A percentile compares a stretch with the other conserved stretches of the same genome.
These are phyloP conservation scores for Lasiosphaeria ovina DNA, from an alignment of 495 filamentous ascomycete species.

Conservation along the genomic window DNA sequence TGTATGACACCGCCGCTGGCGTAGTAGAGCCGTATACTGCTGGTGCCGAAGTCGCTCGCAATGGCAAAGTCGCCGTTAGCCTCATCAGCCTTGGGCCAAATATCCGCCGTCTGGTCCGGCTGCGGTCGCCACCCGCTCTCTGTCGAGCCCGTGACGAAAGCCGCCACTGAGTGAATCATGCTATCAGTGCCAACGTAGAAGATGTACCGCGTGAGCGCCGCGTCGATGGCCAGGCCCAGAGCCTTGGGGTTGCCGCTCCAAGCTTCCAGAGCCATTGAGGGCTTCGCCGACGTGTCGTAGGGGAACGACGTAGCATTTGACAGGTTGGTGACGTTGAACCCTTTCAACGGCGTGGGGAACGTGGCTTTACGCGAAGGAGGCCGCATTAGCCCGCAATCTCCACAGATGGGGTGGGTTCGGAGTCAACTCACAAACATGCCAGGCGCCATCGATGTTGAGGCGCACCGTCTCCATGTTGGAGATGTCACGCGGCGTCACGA, in stretches of 20 bases:
- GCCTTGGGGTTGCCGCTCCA: constrained; percentile 26
- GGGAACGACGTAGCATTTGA: constrained; percentile 17
- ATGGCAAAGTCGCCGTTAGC: constrained; percentile 20
- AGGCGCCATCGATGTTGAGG: constrained; percentile 19
- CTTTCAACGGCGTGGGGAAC: constrained; percentile 23
- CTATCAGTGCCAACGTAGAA: constrained; percentile 32
- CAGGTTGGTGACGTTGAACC: constrained; percentile 22
- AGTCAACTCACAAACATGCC: constrained; percentile 27
- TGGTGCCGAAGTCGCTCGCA: constrained; percentile 19
- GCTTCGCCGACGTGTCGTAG: constrained; percentile 7
- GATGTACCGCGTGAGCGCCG: constrained; percentile 20
- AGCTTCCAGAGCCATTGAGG: constrained; percentile 16
- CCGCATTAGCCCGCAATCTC: neutral
- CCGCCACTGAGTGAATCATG: constrained; percentile 15
- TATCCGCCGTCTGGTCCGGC: constrained; percentile 1
- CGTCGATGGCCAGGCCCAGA: constrained; percentile 26
- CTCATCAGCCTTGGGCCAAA: constrained; percentile 25
- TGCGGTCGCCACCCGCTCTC: constrained; percentile 16
- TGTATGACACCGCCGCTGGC: constrained; percentile 21
- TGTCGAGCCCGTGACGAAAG: constrained; percentile 15
- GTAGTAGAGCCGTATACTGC: constrained; percentile 25
- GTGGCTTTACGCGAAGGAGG: constrained; percentile 19
- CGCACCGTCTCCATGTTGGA: constrained; percentile 25
- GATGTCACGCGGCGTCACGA: constrained; percentile 23
- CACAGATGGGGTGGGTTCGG: neutral